Evolutionary conservation across 495 filamentous ascomycete species (phyloP).

Genomic region (Annulohypoxylon bovei): DNA sequence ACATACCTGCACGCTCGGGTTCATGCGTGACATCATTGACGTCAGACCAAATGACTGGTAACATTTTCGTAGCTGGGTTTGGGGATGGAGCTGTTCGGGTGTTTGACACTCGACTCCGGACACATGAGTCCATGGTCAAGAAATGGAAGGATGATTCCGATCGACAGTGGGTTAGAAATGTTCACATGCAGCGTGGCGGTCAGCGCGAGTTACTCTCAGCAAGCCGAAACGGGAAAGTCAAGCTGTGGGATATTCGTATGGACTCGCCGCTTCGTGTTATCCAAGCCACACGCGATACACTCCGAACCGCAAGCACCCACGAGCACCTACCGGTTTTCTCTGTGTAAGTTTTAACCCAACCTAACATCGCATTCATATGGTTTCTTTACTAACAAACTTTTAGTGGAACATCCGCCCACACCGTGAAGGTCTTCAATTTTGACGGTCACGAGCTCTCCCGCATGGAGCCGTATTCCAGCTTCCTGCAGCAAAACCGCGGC

Average conservation of each 20-base stretch:
- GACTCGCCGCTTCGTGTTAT: constrained; percentile 78
- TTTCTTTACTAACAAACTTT: constrained; percentile 42
- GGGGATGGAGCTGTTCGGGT: constrained; percentile 96
- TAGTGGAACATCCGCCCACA: constrained; percentile 87
- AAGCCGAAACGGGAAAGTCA: constrained; percentile 89
- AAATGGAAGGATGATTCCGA: constrained; percentile 90
- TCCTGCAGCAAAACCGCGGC: constrained; percentile 79
- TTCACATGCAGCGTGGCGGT: constrained; percentile 96
- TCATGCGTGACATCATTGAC: constrained; percentile 96
- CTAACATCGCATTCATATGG: constrained; percentile 5
- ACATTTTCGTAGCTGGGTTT: constrained; percentile 94
- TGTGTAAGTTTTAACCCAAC: constrained; percentile 69
- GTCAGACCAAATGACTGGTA: constrained; percentile 95
- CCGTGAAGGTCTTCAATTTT: constrained; percentile 91
- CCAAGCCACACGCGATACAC: constrained; percentile 76
- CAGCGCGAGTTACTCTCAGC: constrained; percentile 88
- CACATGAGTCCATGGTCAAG: constrained; percentile 87
- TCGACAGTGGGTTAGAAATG: constrained; percentile 90
- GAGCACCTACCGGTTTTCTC: constrained; percentile 97
- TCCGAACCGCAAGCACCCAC: constrained; percentile 89
- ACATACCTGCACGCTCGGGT: constrained; percentile 94
- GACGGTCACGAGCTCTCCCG: constrained; percentile 78
- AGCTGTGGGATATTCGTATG: constrained; percentile 95
- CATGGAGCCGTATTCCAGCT: constrained; percentile 87
- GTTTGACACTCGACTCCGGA: constrained; percentile 86